Evolutionary conservation across 176 grass and related monocot species (phyloP), one percentile per base, ranked within the genome.

Genomic region (Cenchrus americanus): DNA sequence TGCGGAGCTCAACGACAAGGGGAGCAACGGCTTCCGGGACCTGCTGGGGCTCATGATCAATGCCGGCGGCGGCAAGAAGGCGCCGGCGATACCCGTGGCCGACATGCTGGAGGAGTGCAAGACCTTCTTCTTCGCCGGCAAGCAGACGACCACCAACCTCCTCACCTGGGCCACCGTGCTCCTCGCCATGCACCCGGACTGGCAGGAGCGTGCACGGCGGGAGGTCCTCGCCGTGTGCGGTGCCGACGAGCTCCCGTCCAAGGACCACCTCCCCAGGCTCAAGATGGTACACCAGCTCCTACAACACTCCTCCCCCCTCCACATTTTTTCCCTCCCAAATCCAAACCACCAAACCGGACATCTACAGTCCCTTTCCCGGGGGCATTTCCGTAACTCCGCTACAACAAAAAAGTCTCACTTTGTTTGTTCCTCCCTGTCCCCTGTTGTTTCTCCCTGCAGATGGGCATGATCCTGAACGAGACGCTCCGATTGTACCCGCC

Each of bases 41-140:
- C 37, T 97, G 63, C 85, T 97, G 15, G 86, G 94, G 14, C 79
- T 97, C 27, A 97, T 97, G 94, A 92, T 97, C 76, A 90, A 94
- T 80, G 86, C 87, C 7, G 43, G 12, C 21, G 76, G 30, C 65
- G 60, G 60, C 46, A 53, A 58, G 64, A 77, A 48, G 76, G 14
- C 43, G 61, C 65, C 59, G 52, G 64, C 80, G 70, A 94, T 97
- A 9, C 87, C 86, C 47, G 80, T 91, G 46, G 66, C 77, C 57
- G 94, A 94, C 52, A 97, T 97, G 76, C 86, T 97, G 75, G 94
- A 97, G 89, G 95, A 98, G 84, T 98, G 95, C 95, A 98, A 98
- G 95, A 98, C 92, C 42, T 95, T 93, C 92, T 98, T 98, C 85
- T 98, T 98, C 79, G 95, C 95, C 44, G 95, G 95, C 47, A 98